Evolutionary conservation across 1,284 basidiomycete genomes (phyloP).

Genomic region (Singerocomus rubriflavus): DNA sequence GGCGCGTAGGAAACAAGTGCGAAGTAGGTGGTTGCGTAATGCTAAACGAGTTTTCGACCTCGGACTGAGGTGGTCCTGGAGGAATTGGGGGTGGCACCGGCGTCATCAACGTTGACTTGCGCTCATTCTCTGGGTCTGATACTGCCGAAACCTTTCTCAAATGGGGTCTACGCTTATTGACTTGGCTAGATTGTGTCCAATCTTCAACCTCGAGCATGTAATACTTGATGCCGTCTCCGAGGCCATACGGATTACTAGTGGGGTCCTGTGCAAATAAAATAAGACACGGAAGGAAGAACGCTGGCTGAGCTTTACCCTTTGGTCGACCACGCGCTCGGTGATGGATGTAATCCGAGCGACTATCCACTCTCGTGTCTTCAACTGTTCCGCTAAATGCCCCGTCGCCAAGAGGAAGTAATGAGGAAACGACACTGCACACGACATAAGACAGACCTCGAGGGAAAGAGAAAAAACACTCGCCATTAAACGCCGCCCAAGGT

Average conservation of each 20-base stretch:
- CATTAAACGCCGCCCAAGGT: slow-evolving; percentile 97
- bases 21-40: slow-evolving; percentile 59
- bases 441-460: neutral
- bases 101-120: slow-evolving; percentile 37
- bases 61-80: slow-evolving; percentile 57
- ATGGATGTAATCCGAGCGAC: slow-evolving; percentile 90
- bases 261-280: slow-evolving; percentile 50
- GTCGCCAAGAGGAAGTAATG: slow-evolving; percentile 95
- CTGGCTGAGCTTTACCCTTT: slow-evolving; percentile 51
- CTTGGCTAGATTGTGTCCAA: slow-evolving; percentile 72
- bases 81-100: slow-evolving; percentile 31
- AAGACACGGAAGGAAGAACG: slow-evolving; percentile 6
- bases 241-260: slow-evolving; percentile 70
- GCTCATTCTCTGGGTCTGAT: slow-evolving; percentile 34
- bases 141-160: slow-evolving; percentile 49
- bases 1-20: slow-evolving; percentile 57
- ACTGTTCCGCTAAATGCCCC: slow-evolving; percentile 79
- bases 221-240: slow-evolving; percentile 89
- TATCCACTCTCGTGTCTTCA: slow-evolving; percentile 89
- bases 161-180: slow-evolving; percentile 57
- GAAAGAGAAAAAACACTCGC: slow-evolving; percentile 38
- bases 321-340: slow-evolving; percentile 79
- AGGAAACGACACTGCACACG: slow-evolving; percentile 77
- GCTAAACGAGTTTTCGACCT: slow-evolving; percentile 65
- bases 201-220: slow-evolving; percentile 93